A percentile compares a stretch with the other conserved stretches of the same genome.
phyloP scores from a whole-genome alignment of 176 grass and related monocot genomes.

The Hordeum marinum region DNA sequence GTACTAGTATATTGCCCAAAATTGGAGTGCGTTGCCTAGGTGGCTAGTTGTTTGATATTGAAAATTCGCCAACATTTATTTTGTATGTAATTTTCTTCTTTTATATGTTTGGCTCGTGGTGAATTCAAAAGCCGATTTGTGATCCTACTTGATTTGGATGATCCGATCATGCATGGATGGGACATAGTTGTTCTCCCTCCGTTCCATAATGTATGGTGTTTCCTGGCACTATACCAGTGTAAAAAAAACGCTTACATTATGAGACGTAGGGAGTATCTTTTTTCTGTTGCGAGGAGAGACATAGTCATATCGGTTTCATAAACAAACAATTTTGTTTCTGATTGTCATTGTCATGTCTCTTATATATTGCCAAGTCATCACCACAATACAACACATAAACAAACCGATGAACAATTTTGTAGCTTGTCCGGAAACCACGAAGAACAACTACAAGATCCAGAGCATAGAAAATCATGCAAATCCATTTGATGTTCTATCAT shows the following conservation, averaged over 20 bases:
- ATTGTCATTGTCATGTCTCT: too few species aligned
- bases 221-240: too few species aligned
- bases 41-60: neutral
- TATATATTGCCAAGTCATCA: too few species aligned
- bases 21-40: neutral
- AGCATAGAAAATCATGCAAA: neutral
- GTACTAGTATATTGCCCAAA: neutral
- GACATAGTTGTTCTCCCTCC: too few species aligned
- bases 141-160: neutral
- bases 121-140: neutral
- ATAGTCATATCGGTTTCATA: too few species aligned
- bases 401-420: neutral
- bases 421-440: neutral
- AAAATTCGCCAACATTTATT: neutral
- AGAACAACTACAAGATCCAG: neutral
- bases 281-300: too few species aligned
- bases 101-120: neutral
- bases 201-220: too few species aligned
- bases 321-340: too few species aligned
- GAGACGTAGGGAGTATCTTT: too few species aligned
- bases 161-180: too few species aligned
- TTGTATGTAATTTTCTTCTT: neutral
- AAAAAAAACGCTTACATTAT: too few species aligned
- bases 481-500: neutral
- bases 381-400: too few species aligned